Base-by-base conservation (phyloP, 108 stramenopile species). In the Conticribra guillardii region DNA sequence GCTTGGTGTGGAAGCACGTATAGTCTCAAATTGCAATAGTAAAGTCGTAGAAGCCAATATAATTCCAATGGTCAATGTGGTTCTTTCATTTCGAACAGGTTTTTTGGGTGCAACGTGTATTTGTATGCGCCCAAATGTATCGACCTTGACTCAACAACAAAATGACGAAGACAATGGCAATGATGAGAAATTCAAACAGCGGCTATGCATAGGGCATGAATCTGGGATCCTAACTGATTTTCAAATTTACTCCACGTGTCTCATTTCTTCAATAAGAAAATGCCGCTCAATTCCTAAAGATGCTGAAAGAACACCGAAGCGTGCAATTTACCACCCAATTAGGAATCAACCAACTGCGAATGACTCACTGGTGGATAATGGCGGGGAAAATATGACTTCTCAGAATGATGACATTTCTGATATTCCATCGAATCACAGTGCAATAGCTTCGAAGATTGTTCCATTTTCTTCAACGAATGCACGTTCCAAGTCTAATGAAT, bases 181-280 rank as follows among this genome's bases (percentile, higher is more conserved):
- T 27, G 3, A 45, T 47, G 14, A 4, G 32, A 28, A 46, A 27
- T 9, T 3, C n/a, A 32, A 41, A 29, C 57, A 66, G 26, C 57
- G 64, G 3, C 54, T 79, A 8, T 71, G 77, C 28, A 54, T 79
- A 33, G 77, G 77, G 9, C 69, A 65, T 19, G 64, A 71, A 53
- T 66, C 69, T 7, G 77, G 77, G 24, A 4, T 71, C 4, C 46
- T 79, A n/a, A 57, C 32, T 37, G 64, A 54, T 18, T 71, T 48
- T 60, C 64, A 71, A 46, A 33, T 79, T 26, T 47, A 51, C 22
- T 67, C 77, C 37, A 23, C 14, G 23, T 32, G 68, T 22, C 34
- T 44, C 17, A n/a, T 48, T 7, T 18, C 37, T 41, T 5, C 37
- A 41, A 11, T 41, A 11, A 41, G 37, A 41, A 41, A 41, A 41